phyloP scores from a whole-genome alignment of 2,329 filamentous ascomycete genomes.

The Penicillium psychrosexuale region DNA sequence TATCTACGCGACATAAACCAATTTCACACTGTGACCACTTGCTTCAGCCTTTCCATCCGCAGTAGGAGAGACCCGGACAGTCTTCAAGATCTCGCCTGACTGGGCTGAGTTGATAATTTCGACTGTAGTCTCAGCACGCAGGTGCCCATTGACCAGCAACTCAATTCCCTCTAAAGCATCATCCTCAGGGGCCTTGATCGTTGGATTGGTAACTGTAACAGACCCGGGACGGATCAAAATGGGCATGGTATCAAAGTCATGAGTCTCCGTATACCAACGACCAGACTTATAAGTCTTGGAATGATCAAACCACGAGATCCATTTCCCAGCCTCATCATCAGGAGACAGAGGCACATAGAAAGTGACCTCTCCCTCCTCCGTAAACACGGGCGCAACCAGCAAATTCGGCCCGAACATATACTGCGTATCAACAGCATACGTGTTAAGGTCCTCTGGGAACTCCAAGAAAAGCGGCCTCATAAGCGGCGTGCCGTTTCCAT shows the following conservation, averaged over 20 bases:
- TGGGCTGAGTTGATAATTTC: conserved; percentile 28
- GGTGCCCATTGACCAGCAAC: conserved; percentile 30
- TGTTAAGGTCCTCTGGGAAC: conserved; percentile 67
- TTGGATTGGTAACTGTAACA: conserved; percentile 29
- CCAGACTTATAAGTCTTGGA: conserved; percentile 38
- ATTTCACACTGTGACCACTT: conserved; percentile 21
- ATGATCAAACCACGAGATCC: conserved; percentile 50
- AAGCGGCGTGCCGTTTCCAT: conserved; percentile 57
- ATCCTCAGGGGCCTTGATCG: conserved; percentile 26
- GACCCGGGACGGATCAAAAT: conserved; percentile 54
- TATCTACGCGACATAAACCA: conserved; percentile 18
- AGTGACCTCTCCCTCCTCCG: conserved; percentile 60
- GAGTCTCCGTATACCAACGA: conserved; percentile 59
- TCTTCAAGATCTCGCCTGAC: conserved; percentile 26
- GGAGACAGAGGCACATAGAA: conserved; percentile 58
- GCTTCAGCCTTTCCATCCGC: conserved; percentile 18
- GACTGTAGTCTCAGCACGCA: conserved; percentile 18
- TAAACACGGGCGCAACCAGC: conserved; percentile 63
- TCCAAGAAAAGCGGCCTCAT: conserved; percentile 66
- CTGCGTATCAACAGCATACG: conserved; percentile 66
- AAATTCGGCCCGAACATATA: conserved; percentile 69
- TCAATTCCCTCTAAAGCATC: conserved; percentile 31
- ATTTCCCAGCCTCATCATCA: conserved; percentile 51
- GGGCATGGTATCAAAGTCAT: conserved; percentile 58
- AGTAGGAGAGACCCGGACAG: conserved; percentile 16